phyloP scores from a whole-genome alignment of 371 early-diverging fungal species.

The Mortierella sp. region DNA sequence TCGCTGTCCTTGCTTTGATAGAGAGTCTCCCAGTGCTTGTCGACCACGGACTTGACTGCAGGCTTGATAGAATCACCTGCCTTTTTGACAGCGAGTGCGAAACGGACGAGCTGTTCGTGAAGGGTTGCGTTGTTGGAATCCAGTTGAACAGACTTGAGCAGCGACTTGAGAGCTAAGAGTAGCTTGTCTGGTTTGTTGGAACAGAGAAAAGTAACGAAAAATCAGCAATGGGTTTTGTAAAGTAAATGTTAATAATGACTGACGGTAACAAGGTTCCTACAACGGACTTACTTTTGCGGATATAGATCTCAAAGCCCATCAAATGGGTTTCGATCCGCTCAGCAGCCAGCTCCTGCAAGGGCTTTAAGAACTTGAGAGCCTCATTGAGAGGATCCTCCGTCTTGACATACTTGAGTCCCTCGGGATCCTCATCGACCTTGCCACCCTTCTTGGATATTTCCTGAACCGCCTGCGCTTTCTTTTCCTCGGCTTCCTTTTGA shows the following conservation, averaged over 20 bases:
- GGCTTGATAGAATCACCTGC: constrained; percentile 21
- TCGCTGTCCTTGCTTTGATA: constrained; percentile 24
- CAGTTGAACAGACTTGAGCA: constrained; percentile 68
- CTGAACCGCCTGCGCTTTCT: constrained; percentile 47
- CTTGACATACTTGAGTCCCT: constrained; percentile 52
- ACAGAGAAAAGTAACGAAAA: not conserved
- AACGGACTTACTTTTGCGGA: constrained; percentile 77
- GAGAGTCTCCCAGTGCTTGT: constrained; percentile 49
- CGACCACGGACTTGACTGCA: constrained; percentile 33
- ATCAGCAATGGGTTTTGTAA: too few relatives aligned
- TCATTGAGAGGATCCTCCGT: constrained; percentile 77
- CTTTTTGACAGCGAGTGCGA: constrained; percentile 61
- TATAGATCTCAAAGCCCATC: constrained; percentile 80
- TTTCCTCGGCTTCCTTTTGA: constrained; percentile 52
- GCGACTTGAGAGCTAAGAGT: constrained; percentile 76
- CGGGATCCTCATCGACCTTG: constrained; percentile 55
- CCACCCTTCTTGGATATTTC: constrained; percentile 57
- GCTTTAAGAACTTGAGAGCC: constrained; percentile 81
- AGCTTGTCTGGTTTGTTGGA: constrained; percentile 68
- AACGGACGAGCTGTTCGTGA: constrained; percentile 64
- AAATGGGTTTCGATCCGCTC: constrained; percentile 71
- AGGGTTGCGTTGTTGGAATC: constrained; percentile 64
- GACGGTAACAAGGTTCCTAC: too few relatives aligned
- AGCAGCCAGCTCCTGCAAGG: constrained; percentile 70
- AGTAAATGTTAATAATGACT: too few relatives aligned